Conservation (phyloP, 148 eudicot genomes). For the Oxyria digyna region DNA sequence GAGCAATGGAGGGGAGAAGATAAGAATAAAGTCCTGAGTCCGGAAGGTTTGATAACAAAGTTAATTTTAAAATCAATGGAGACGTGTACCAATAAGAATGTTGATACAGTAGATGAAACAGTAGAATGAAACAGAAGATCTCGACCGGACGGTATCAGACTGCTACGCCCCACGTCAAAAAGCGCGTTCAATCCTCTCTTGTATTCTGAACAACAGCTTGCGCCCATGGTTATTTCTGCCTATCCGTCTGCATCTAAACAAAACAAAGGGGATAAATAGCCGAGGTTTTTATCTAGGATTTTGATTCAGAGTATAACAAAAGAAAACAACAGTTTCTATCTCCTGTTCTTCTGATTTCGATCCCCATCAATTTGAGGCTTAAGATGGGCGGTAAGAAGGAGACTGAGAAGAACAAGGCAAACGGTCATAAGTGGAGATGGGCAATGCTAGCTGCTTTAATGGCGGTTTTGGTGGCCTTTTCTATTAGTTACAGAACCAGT, state of each 20-base stretch:
- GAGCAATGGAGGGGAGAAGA: too few species aligned
- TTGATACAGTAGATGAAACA: too few species aligned
- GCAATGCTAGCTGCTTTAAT: background rate
- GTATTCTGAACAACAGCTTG: background rate
- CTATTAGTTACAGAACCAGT: too few species aligned
- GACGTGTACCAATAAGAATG: too few species aligned
- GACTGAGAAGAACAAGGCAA: background rate
- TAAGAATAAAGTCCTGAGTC: too few species aligned
- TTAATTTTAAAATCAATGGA: too few species aligned
- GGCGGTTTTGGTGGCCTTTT: background rate
- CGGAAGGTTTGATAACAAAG: too few species aligned
- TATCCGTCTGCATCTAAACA: background rate
- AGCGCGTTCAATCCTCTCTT: background rate
- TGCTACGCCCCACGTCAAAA: too few species aligned
- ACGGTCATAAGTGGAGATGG: slow-evolving; percentile 2
- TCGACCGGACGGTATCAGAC: too few species aligned
- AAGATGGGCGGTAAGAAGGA: background rate
- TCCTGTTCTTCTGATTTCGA: background rate
- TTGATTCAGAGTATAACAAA: background rate
- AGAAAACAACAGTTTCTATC: background rate
- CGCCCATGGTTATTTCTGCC: background rate
- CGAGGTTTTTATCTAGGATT: background rate
- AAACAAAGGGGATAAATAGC: too few species aligned
- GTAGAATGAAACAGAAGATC: too few species aligned
- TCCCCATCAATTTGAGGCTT: background rate